These are phyloP conservation scores for Akebia trifoliata DNA, from an alignment of 164 flowering plant species.

Conservation along the genomic window DNA sequence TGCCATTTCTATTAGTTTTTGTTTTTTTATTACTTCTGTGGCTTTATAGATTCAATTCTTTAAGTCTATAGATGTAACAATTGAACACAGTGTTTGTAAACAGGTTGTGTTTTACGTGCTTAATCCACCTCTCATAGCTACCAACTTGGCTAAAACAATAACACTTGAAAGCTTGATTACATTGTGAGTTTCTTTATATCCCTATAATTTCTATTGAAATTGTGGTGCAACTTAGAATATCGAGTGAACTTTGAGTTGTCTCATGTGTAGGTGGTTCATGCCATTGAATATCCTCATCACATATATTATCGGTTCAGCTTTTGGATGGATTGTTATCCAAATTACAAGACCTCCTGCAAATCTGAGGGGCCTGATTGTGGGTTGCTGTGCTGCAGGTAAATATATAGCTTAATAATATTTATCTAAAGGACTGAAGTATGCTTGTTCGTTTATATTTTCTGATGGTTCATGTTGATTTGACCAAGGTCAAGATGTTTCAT, in stretches of 20 bases:
- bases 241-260: background rate
- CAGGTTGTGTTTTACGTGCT: slow-evolving; percentile 73
- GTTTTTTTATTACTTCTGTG: no score
- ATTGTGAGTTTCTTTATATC: slow-evolving; percentile 39
- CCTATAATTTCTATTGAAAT: background rate
- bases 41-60: background rate
- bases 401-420: no score
- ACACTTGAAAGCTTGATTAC: slow-evolving; percentile 46
- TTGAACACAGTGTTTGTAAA: slow-evolving; percentile 7
- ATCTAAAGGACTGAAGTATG: background rate
- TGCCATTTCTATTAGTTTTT: no score
- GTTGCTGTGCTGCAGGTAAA: slow-evolving; percentile 80
- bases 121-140: slow-evolving; percentile 57
- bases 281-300: slow-evolving; percentile 71
- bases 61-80: background rate
- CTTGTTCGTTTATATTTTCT: no score
- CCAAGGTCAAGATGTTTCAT: no score
- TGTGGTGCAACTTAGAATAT: background rate
- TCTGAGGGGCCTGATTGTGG: slow-evolving; percentile 65
- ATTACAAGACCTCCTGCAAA: slow-evolving; percentile 56
- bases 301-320: slow-evolving; percentile 54
- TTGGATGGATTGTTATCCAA: slow-evolving; percentile 61
- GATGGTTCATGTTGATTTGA: no score
- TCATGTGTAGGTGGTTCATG: slow-evolving; percentile 85
- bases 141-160: slow-evolving; percentile 53